Evolutionary conservation across 2,329 filamentous ascomycete genomes (phyloP).

Genomic region (Metarhizium album): DNA sequence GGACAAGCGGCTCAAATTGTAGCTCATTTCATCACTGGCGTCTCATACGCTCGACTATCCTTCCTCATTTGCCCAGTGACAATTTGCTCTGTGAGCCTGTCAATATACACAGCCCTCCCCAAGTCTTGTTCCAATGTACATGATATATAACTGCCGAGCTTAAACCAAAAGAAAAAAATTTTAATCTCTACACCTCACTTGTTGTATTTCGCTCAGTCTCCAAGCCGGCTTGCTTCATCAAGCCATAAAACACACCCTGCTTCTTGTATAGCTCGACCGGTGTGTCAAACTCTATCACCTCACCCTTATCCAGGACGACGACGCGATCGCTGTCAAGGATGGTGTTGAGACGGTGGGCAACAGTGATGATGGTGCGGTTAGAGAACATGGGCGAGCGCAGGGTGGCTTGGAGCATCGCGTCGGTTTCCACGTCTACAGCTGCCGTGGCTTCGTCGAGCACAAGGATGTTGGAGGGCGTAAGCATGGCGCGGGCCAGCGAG

Average conservation of each 20-base stretch:
- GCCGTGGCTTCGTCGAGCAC: conserved; percentile 96
- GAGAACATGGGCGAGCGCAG: conserved; percentile 60
- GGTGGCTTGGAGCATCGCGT: conserved; percentile 54
- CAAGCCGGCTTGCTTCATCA: conserved; percentile 86
- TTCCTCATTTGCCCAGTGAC: too few species aligned
- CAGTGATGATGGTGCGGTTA: conserved; percentile 94
- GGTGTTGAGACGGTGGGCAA: conserved; percentile 96
- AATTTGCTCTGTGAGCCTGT: too few species aligned
- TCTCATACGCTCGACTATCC: too few species aligned
- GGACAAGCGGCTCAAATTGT: too few species aligned
- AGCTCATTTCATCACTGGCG: too few species aligned
- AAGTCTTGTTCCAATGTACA: too few species aligned
- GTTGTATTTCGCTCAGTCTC: conserved; percentile 28
- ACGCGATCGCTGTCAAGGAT: conserved; percentile 85
- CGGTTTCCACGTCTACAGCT: conserved; percentile 56
- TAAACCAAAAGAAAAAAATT: not conserved
- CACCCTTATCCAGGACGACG: conserved; percentile 82
- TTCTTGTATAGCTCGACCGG: conserved; percentile 66
- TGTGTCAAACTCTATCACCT: conserved; percentile 86
- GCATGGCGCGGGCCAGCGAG: conserved; percentile 82
- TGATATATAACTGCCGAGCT: not conserved
- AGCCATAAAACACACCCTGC: conserved; percentile 71
- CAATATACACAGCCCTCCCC: not conserved
- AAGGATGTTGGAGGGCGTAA: conserved; percentile 93
- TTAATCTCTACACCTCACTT: not conserved